Conservation (phyloP, 805 yeast species). For the Hanseniaspora guilliermondii region DNA sequence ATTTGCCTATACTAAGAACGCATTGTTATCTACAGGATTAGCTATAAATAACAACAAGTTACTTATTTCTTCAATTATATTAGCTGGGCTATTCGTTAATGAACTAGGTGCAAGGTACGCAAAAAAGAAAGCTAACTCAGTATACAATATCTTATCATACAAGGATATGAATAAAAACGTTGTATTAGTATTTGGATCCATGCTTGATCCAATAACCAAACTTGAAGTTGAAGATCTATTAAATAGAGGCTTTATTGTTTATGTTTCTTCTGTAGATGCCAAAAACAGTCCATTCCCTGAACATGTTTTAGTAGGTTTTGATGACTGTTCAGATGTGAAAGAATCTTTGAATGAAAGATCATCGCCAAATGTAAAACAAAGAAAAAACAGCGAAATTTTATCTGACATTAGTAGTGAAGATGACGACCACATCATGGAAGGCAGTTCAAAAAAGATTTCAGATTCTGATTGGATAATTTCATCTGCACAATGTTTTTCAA, state of each 20-base stretch:
- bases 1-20: neutral
- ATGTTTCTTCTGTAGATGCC: constrained; percentile 21
- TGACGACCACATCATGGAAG: constrained; percentile 3
- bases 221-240: constrained; percentile 28
- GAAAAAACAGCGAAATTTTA: constrained; percentile 1
- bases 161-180: constrained; percentile 11
- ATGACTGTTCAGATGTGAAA: constrained; percentile 21
- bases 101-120: constrained; percentile 8
- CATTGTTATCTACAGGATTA: neutral
- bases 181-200: constrained; percentile 25
- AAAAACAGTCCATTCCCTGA: constrained; percentile 10
- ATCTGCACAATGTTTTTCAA: constrained; percentile 9
- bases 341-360: neutral
- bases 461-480: constrained; percentile 13
- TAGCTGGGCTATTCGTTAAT: constrained; percentile 1
- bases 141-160: constrained; percentile 2
- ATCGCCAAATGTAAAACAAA: neutral
- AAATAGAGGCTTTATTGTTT: constrained; percentile 25
- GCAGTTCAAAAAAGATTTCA: neutral
- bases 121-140: neutral
- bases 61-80: neutral
- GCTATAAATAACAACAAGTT: neutral
- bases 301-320: constrained; percentile 22
- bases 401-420: constrained; percentile 12
- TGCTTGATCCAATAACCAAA: constrained; percentile 28